phyloP scores from a whole-genome alignment of 768 basidiomycete genomes.

The Phylloporus arenicola region DNA sequence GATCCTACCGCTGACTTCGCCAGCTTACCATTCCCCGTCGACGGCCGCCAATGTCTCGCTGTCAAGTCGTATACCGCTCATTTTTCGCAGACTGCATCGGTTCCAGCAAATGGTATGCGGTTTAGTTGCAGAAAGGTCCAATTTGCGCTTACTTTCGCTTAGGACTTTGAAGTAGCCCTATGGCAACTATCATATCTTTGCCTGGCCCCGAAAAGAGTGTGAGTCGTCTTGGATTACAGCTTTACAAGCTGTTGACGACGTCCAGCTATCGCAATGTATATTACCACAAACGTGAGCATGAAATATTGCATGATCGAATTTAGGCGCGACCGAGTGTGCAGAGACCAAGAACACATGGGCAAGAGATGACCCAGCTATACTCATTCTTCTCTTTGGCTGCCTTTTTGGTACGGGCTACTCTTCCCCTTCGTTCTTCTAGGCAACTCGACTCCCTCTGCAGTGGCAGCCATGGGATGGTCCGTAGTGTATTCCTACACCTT shows the following conservation, averaged over 20 bases:
- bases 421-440: background rate
- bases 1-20: constrained; percentile 30
- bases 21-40: constrained; percentile 19
- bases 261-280: constrained; percentile 90
- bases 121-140: background rate
- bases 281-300: constrained; percentile 84
- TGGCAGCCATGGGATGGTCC: constrained; percentile 81
- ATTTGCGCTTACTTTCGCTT: constrained; percentile 3
- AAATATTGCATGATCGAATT: background rate
- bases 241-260: constrained; percentile 10
- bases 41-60: constrained; percentile 12
- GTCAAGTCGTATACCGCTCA: constrained; percentile 64
- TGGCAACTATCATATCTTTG: constrained; percentile 96
- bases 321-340: constrained; percentile 26
- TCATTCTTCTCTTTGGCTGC: constrained; percentile 78
- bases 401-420: constrained; percentile 49
- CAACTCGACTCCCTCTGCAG: constrained; percentile 34
- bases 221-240: constrained; percentile 20
- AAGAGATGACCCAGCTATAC: constrained; percentile 92
- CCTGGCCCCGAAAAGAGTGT: constrained; percentile 90
- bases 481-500: constrained; percentile 68
- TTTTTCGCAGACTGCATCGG: constrained; percentile 73
- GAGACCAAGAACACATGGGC: constrained; percentile 99
- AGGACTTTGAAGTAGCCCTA: constrained; percentile 96
- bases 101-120: constrained; percentile 79